These are phyloP conservation scores for Ascosphaera pollenicola DNA, from an alignment of 2,329 filamentous ascomycete species.

Conservation along the genomic window DNA sequence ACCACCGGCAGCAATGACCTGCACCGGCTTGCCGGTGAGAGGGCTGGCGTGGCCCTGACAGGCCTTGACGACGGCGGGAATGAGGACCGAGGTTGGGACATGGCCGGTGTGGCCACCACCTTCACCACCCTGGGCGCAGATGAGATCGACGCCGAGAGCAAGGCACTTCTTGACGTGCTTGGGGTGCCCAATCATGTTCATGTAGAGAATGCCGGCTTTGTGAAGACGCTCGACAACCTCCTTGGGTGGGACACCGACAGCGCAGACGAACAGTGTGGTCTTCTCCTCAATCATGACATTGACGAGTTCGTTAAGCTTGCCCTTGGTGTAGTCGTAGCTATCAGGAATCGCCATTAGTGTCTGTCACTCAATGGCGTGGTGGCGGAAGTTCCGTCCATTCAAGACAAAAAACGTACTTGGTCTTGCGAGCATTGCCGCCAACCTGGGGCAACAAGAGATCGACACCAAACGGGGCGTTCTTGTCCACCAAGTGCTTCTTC, in stretches of 20 bases:
- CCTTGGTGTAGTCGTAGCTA: slow-evolving; percentile 99
- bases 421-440: slow-evolving; percentile 82
- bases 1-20: slow-evolving; percentile 83
- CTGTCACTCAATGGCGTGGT: slow-evolving; percentile 5
- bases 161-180: slow-evolving; percentile 98
- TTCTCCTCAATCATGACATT: slow-evolving; percentile 84
- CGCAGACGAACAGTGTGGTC: slow-evolving; percentile 85
- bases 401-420: slow-evolving; percentile 38
- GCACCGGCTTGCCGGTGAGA: slow-evolving; percentile 67
- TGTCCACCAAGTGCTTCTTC: slow-evolving; percentile 68
- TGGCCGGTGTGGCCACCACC: slow-evolving; percentile 93
- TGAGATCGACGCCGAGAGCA: slow-evolving; percentile 78
- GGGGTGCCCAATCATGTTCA: slow-evolving; percentile 99
- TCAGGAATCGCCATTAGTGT: slow-evolving; percentile 1
- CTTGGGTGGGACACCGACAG: slow-evolving; percentile 82
- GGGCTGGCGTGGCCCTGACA: slow-evolving; percentile 65
- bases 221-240: slow-evolving; percentile 78
- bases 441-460: slow-evolving; percentile 88
- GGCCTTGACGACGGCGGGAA: slow-evolving; percentile 72
- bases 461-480: slow-evolving; percentile 88
- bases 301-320: slow-evolving; percentile 78
- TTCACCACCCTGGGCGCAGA: slow-evolving; percentile 96
- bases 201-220: slow-evolving; percentile 71
- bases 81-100: slow-evolving; percentile 75
- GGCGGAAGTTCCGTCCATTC: too few species aligned